Evolutionary conservation across 192 early-diverging fungal genomes (phyloP).

Genomic region (Coemansia sp.): DNA sequence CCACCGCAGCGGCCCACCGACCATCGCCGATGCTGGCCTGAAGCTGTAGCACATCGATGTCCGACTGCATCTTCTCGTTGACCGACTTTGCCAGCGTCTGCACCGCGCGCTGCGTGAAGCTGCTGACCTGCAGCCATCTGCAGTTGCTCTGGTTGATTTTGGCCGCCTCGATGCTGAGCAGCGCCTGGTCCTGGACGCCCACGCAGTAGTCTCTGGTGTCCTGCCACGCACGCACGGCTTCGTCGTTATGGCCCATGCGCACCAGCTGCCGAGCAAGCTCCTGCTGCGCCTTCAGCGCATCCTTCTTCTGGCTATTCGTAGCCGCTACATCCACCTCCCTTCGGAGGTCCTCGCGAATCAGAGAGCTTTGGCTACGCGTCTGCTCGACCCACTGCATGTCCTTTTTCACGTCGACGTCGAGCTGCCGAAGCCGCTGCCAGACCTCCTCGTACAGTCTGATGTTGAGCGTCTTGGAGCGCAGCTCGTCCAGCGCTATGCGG

Average conservation of each 20-base stretch:
- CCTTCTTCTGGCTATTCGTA: conserved; percentile 9
- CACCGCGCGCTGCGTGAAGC: conserved; percentile 23
- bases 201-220: conserved; percentile 27
- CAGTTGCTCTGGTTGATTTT: conserved; percentile 16
- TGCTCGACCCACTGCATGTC: background rate
- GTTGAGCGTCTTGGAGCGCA: conserved; percentile 21
- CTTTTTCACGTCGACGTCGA: background rate
- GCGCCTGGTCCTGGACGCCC: conserved; percentile 21
- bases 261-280: conserved; percentile 12
- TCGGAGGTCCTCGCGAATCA: no score
- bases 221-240: conserved; percentile 27
- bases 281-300: conserved; percentile 17
- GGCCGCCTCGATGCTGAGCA: conserved; percentile 22
- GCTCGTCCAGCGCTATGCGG: conserved; percentile 24
- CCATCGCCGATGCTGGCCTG: conserved; percentile 35
- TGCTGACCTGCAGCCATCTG: conserved; percentile 41
- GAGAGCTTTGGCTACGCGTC: background rate
- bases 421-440: background rate
- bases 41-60: conserved; percentile 23
- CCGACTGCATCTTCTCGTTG: background rate
- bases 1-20: conserved; percentile 25
- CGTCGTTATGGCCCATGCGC: conserved; percentile 19
- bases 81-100: conserved; percentile 10
- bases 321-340: background rate
- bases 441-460: conserved; percentile 3